Evolutionary conservation across 2,329 filamentous ascomycete genomes (phyloP).

Genomic region (Diaporthe nobilis): DNA sequence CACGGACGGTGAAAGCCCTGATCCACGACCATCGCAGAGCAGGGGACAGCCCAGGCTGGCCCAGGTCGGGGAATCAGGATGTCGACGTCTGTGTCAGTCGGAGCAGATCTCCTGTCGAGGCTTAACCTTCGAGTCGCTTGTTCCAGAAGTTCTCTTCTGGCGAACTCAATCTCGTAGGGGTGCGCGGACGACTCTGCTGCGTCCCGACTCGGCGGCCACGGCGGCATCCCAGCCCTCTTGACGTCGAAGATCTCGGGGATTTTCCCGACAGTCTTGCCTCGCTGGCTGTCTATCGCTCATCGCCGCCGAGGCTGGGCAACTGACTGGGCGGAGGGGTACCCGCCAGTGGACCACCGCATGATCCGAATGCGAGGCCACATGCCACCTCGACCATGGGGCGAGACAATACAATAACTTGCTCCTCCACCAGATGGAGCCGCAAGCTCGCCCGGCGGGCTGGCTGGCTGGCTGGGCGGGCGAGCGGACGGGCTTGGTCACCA

Average conservation of each 20-base stretch:
- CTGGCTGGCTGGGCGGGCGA: not conserved
- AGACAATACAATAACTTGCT: not conserved
- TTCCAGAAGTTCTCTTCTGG: conserved; percentile 19
- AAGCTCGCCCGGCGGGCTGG: not conserved
- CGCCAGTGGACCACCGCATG: conserved; percentile 10
- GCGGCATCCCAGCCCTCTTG: conserved; percentile 11
- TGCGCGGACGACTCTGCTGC: conserved; percentile 22
- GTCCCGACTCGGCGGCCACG: conserved; percentile 23
- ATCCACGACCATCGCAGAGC: not conserved
- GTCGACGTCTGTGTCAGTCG: conserved; percentile 30
- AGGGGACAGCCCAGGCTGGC: conserved; percentile 18
- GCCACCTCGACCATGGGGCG: conserved; percentile 9
- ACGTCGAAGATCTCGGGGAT: conserved; percentile 37
- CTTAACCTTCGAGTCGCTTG: conserved; percentile 30
- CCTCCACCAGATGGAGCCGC: not conserved
- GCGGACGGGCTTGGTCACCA: not conserved
- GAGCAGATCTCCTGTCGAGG: conserved; percentile 29
- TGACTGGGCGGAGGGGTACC: conserved; percentile 15
- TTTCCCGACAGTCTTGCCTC: conserved; percentile 23
- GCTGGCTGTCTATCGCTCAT: not conserved
- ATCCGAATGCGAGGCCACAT: conserved; percentile 32
- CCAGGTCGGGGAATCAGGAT: conserved; percentile 19
- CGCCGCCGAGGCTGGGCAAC: conserved; percentile 1
- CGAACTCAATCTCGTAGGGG: conserved; percentile 11
- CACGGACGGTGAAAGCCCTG: conserved; percentile 8